Conservation (phyloP, 2,329 filamentous ascomycete genomes). For the Sphaceloma murrayae region DNA sequence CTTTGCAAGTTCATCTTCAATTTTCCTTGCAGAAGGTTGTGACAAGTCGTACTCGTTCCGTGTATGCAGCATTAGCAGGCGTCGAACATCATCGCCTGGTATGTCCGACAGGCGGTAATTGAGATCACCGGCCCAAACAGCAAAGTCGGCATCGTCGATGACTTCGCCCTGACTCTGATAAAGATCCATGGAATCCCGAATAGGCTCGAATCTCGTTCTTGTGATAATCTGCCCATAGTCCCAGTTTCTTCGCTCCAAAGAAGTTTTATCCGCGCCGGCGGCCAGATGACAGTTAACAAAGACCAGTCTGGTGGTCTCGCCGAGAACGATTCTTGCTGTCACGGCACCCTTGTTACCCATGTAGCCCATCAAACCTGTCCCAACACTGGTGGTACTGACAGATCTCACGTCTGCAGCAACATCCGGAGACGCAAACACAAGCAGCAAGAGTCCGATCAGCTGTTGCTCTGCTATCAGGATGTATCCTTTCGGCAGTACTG, state of each 20-base stretch:
- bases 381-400: constrained; percentile 72
- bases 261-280: constrained; percentile 68
- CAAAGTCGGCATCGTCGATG: constrained; percentile 85
- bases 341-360: constrained; percentile 95
- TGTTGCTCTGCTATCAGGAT: constrained; percentile 70
- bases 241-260: constrained; percentile 80
- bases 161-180: constrained; percentile 50
- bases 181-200: constrained; percentile 55
- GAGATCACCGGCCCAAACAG: constrained; percentile 92
- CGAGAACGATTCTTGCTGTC: constrained; percentile 68
- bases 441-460: constrained; percentile 70
- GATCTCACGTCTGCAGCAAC: constrained; percentile 66
- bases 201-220: constrained; percentile 68
- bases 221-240: constrained; percentile 70
- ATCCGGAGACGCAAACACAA: constrained; percentile 75
- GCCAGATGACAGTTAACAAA: constrained; percentile 90
- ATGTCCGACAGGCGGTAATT: constrained; percentile 88
- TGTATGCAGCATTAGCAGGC: constrained; percentile 72
- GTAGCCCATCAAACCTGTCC: constrained; percentile 83
- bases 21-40: constrained; percentile 25
- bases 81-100: constrained; percentile 80
- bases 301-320: constrained; percentile 78
- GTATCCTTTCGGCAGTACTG: constrained; percentile 68
- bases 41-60: constrained; percentile 62
- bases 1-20: constrained; percentile 28